Conservation (phyloP, 306 rosid genomes). For the Alnus glutinosa region DNA sequence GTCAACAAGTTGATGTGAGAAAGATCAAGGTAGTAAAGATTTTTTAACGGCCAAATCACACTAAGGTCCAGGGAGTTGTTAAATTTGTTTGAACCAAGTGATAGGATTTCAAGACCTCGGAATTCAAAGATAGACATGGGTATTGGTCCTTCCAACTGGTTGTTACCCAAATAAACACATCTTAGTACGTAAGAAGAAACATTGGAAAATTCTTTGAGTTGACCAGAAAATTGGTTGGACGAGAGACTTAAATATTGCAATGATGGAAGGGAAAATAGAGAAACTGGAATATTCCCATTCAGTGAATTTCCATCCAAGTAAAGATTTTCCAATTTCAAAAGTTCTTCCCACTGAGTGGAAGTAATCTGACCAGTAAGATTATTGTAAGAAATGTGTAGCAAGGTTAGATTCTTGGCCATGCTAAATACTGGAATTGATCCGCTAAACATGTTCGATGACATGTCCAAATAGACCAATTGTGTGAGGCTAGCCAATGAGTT, state of each 20-base stretch:
- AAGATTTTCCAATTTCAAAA: too few relatives aligned
- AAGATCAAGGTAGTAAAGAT: slow-evolving; percentile 25
- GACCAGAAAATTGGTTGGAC: slow-evolving; percentile 34
- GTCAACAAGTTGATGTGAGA: background rate
- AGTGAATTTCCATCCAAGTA: slow-evolving; percentile 8
- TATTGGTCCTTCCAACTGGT: slow-evolving; percentile 18
- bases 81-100: slow-evolving; percentile 25
- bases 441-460: slow-evolving; percentile 33
- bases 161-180: background rate
- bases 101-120: slow-evolving; percentile 7
- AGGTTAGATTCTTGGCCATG: slow-evolving; percentile 20
- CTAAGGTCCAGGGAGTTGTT: too few relatives aligned
- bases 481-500: slow-evolving; percentile 28
- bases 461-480: slow-evolving; percentile 28
- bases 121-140: slow-evolving; percentile 25
- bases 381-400: slow-evolving; percentile 19
- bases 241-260: slow-evolving; percentile 12
- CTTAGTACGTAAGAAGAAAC: background rate
- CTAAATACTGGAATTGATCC: slow-evolving; percentile 42
- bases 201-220: slow-evolving; percentile 10
- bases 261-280: slow-evolving; percentile 25
- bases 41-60: background rate
- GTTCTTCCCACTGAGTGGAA: slow-evolving; percentile 5
- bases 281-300: slow-evolving; percentile 26
- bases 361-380: slow-evolving; percentile 17